phyloP scores from a whole-genome alignment of 768 basidiomycete genomes.

The Collybiopsis confluens region DNA sequence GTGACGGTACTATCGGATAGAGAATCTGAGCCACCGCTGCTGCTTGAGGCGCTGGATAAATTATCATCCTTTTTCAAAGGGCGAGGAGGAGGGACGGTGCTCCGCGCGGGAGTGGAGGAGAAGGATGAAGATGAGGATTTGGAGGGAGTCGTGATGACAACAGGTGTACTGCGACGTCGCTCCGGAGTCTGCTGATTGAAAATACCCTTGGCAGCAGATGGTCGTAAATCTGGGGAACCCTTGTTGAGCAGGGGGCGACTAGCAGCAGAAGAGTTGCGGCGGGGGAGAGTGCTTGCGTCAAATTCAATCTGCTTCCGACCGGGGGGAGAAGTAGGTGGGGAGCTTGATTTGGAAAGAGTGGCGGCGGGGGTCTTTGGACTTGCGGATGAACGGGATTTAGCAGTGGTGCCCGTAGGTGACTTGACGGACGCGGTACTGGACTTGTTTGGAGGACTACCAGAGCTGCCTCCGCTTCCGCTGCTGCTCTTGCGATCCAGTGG shows the following conservation, averaged over 20 bases:
- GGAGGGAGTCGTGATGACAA: constrained; percentile 19
- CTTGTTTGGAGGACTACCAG: constrained; percentile 37
- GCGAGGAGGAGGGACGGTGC: constrained; percentile 16
- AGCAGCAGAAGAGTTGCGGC: constrained; percentile 32
- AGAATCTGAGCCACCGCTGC: constrained; percentile 61
- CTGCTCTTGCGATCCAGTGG: constrained; percentile 44
- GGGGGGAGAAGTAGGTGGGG: constrained; percentile 60
- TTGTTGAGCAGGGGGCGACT: background rate
- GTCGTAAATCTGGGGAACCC: background rate
- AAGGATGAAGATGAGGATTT: constrained; percentile 1
- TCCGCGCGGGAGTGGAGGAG: constrained; percentile 15
- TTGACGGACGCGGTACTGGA: constrained; percentile 27
- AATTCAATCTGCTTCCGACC: constrained; percentile 57
- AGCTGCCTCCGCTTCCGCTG: constrained; percentile 42
- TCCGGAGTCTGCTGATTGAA: background rate
- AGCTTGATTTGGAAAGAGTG: constrained; percentile 33
- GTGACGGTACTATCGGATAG: constrained; percentile 74
- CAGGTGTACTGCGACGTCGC: constrained; percentile 15
- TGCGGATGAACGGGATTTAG: constrained; percentile 46
- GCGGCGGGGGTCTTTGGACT: constrained; percentile 46
- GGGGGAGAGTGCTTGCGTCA: constrained; percentile 41
- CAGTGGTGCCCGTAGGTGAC: constrained; percentile 25
- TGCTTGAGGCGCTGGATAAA: constrained; percentile 49
- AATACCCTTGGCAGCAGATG: background rate
- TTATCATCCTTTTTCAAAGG: constrained; percentile 27